These are phyloP conservation scores for Suhomyces prunicola DNA, from an alignment of 805 yeast genomes.

Conservation along the genomic window DNA sequence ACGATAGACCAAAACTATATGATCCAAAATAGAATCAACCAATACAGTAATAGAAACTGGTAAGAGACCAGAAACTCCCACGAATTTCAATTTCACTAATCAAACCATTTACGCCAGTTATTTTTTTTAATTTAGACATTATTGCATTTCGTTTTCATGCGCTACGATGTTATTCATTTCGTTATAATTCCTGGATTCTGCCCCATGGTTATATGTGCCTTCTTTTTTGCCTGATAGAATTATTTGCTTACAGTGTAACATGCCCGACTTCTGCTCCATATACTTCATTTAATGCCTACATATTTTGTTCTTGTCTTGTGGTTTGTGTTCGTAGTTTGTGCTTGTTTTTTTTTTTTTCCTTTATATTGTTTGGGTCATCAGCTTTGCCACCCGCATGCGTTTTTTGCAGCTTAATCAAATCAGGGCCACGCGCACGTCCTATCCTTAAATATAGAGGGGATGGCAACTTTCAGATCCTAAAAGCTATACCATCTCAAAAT, in stretches of 20 bases:
- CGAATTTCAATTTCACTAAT: background rate
- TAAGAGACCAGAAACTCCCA: background rate
- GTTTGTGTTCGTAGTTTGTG: background rate
- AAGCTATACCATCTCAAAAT: background rate
- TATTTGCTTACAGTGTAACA: background rate
- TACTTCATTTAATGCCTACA: background rate
- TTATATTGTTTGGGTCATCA: background rate
- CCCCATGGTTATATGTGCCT: background rate
- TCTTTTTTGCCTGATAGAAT: background rate
- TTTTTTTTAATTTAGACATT: background rate
- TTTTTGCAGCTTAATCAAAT: background rate
- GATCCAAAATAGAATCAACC: slow-evolving; percentile 11
- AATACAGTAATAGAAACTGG: slow-evolving; percentile 12
- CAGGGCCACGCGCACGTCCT: background rate
- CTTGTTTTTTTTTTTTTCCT: background rate
- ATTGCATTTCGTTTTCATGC: background rate
- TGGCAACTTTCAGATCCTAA: background rate
- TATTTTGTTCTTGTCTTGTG: background rate
- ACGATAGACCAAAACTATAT: slow-evolving; percentile 10
- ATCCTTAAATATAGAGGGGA: background rate
- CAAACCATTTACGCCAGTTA: background rate
- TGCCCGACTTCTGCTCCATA: background rate
- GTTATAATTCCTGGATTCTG: background rate
- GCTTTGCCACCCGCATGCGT: background rate
- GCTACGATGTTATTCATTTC: background rate